phyloP scores from a whole-genome alignment of 2,329 filamentous ascomycete genomes.

The Trichoderma afroharzianum region DNA sequence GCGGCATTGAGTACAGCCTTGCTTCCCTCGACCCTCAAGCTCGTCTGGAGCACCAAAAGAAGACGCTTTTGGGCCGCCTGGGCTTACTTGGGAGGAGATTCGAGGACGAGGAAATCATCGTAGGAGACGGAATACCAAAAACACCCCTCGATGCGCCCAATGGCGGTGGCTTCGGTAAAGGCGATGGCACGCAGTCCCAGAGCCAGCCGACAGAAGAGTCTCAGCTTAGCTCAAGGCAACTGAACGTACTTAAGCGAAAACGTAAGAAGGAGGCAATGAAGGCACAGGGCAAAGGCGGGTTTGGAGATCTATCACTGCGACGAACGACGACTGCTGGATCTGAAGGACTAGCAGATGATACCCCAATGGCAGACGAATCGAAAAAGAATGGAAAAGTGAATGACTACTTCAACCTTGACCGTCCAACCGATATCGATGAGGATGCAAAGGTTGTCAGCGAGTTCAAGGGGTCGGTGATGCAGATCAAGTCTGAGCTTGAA shows the following conservation, averaged over 20 bases:
- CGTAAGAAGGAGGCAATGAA: constrained; percentile 86
- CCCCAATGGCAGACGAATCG: constrained; percentile 50
- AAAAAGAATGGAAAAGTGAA: constrained; percentile 62
- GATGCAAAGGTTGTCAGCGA: constrained; percentile 90
- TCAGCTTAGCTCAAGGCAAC: constrained; percentile 82
- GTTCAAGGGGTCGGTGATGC: constrained; percentile 79
- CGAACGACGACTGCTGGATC: constrained; percentile 58
- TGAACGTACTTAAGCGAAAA: constrained; percentile 93
- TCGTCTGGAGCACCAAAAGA: constrained; percentile 83
- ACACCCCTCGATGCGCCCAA: constrained; percentile 43
- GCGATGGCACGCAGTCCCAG: constrained; percentile 38
- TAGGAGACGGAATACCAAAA: constrained; percentile 47
- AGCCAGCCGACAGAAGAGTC: constrained; percentile 56
- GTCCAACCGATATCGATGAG: constrained; percentile 74
- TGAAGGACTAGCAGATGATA: constrained; percentile 60
- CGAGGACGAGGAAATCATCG: constrained; percentile 73
- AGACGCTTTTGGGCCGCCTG: constrained; percentile 75
- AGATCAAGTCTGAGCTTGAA: constrained; percentile 84
- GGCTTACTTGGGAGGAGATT: constrained; percentile 81
- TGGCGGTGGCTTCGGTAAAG: constrained; percentile 31
- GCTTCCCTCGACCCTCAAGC: constrained; percentile 77
- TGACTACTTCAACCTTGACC: constrained; percentile 90
- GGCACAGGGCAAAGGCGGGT: constrained; percentile 80
- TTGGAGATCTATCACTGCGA: constrained; percentile 78
- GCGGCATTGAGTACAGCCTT: constrained; percentile 80